Evolutionary conservation across 257 asterid genomes (phyloP), one percentile per base, ranked within the genome.

Genomic region (Catharanthus roseus): DNA sequence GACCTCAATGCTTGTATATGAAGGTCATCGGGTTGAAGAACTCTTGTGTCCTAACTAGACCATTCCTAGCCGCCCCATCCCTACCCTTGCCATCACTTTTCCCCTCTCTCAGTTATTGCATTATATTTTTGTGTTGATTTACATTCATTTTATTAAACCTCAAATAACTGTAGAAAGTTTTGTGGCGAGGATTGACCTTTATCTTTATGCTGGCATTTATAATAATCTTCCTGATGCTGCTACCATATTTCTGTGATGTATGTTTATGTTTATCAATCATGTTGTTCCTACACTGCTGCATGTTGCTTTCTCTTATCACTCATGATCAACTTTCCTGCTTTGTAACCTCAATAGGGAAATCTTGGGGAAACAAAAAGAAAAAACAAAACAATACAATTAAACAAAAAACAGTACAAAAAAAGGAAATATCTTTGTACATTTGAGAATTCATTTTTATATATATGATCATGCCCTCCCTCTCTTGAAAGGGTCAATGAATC

Each of bases 361-460:
- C 3, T 38, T 38, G 42, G n/a, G n/a, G n/a, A n/a, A n/a, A n/a
- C 26, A 1, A 54, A 3, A 38, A 8, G 8, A 38, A 38, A 3
- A 38, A 38, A 38, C 42, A 38, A 38, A 38, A 38, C 8, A 38
- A 38, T 38, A 38, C 8, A 38, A 38, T 38, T 38, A 38, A 38
- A 38, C 42, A 38, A 38, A 38, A 38, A 8, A 3, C 42, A 38
- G 5, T 38, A 38, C 5, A 8, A 38, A 38, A 38, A 38, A 38
- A 38, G 3, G 42, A 8, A 38, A 38, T 38, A 38, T 21, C 60
- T 66, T 74, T 67, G 72, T 42, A 74, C 72, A 41, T 63, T 55
- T 62, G 65, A 56, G 23, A 47, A 1, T n/a, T 31, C 65, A 65
- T 67, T 39, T n/a, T n/a, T n/a, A n/a, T n/a, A n/a, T n/a, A n/a